Evolutionary conservation across 73 alveolate species (phyloP).

Genomic region (Uronychia binucleata): DNA sequence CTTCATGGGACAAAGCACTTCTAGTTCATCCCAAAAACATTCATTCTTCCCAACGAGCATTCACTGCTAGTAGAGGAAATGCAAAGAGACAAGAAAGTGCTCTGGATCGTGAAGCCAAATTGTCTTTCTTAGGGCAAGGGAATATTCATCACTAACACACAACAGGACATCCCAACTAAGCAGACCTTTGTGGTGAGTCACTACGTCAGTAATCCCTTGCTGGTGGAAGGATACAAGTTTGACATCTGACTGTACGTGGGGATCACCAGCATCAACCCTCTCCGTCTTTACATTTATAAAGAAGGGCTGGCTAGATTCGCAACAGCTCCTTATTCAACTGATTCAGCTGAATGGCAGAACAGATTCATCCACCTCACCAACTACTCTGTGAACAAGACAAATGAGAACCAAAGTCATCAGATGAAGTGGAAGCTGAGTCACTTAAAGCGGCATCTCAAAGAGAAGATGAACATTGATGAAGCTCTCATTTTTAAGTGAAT

Average conservation of each 20-base stretch:
- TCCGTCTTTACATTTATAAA: conserved; percentile 86
- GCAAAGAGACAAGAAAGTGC: conserved; percentile 58
- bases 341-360: conserved; percentile 41
- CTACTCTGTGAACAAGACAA: conserved; percentile 79
- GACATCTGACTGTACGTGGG: conserved; percentile 88
- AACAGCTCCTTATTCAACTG: conserved; percentile 82
- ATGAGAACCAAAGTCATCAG: conserved; percentile 75
- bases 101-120: conserved; percentile 80
- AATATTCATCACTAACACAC: conserved; percentile 62
- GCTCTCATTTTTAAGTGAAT: conserved; percentile 36
- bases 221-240: conserved; percentile 82
- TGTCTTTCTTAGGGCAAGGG: conserved; percentile 82
- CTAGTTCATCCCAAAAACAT: conserved; percentile 87
- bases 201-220: conserved; percentile 86
- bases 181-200: conserved; percentile 79
- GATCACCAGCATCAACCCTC: conserved; percentile 88
- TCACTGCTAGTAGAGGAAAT: conserved; percentile 83
- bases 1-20: conserved; percentile 67
- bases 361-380: conserved; percentile 92
- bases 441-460: conserved; percentile 67
- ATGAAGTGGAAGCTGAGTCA: conserved; percentile 84
- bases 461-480: conserved; percentile 52
- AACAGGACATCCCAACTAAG: conserved; percentile 29
- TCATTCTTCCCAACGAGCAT: conserved; percentile 81
- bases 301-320: conserved; percentile 97